Evolutionary conservation across 1,139 yeast genomes (phyloP), one percentile per base, ranked within the genome.

Genomic region (Nakaseomyces bracarensis): DNA sequence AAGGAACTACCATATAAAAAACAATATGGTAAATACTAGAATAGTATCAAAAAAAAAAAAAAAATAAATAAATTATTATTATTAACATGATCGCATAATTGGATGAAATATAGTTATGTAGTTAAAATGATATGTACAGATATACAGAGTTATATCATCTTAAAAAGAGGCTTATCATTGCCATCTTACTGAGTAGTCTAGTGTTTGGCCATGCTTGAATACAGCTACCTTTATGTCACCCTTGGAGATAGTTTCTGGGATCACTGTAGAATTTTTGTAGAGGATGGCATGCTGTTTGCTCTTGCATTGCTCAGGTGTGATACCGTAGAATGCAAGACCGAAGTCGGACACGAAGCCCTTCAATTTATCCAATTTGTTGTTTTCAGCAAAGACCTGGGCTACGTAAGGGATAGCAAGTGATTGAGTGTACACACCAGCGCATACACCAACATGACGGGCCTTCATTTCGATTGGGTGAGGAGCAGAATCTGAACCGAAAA

Each of bases 371-470:
- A 91, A 64, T 48, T 79, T 75, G 14, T 73, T 78, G 11, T 68
- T 71, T 44, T 71, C 65, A 20, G 84, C 95, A 58, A 93, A 93
- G 2, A 84, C 76, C 57, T 89, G 82, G 4, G 97, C 97, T 26
- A 91, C 70, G 53, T 91, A 91, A 15, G 87, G 72, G 26, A 91
- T 66, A 2, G 83, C 95, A 55, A 77, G 77, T 19, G 87, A 75
- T 61, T 91, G 98, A 3, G 97, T 85, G 65, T 75, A 91, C 13
- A 91, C 96, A 53, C 99, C 99, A 13, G 99, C 99, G 57, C 97
- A 89, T 11, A 91, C 96, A 18, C 91, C 93, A 29, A 71, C 68
- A 52, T 79, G 89, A 49, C 75, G 80, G 34, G 85, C 72, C 64
- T 91, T 91, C 46, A 78, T 77, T 50, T 76, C 75, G 25, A 84